Evolutionary conservation across 495 filamentous ascomycete genomes (phyloP).

Genomic region (Trichoderma gamsii): DNA sequence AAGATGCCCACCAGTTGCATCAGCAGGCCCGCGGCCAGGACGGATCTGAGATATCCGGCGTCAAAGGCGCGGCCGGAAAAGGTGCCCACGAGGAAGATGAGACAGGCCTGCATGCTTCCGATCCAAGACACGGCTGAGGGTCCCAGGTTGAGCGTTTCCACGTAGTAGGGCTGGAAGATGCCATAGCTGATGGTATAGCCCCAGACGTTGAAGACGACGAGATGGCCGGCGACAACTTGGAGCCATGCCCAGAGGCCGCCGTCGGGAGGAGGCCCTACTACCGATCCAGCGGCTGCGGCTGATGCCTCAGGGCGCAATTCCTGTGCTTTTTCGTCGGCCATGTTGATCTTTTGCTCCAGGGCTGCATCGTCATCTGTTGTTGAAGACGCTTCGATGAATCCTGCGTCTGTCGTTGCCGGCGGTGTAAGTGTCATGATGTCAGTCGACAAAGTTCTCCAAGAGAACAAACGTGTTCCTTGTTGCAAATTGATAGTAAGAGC

Average conservation of each 20-base stretch:
- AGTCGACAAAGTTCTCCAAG: background rate
- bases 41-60: conserved; percentile 50
- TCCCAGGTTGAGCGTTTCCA: conserved; percentile 33
- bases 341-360: background rate
- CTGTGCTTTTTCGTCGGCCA: background rate
- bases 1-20: conserved; percentile 66
- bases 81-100: conserved; percentile 66
- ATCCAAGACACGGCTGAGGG: conserved; percentile 57
- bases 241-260: conserved; percentile 61
- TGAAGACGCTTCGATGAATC: background rate
- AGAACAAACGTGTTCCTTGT: background rate
- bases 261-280: conserved; percentile 49
- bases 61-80: conserved; percentile 62
- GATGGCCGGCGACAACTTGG: conserved; percentile 29
- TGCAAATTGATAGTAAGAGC: background rate
- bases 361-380: background rate
- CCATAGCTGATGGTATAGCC: conserved; percentile 58
- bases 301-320: background rate
- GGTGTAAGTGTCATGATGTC: background rate
- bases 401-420: background rate
- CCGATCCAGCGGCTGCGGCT: background rate
- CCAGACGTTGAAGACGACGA: conserved; percentile 36
- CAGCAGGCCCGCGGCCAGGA: conserved; percentile 31
- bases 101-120: conserved; percentile 65
- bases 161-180: conserved; percentile 69